Base-by-base conservation (phyloP, 1,284 basidiomycete genomes). In the Puccinia horiana region DNA sequence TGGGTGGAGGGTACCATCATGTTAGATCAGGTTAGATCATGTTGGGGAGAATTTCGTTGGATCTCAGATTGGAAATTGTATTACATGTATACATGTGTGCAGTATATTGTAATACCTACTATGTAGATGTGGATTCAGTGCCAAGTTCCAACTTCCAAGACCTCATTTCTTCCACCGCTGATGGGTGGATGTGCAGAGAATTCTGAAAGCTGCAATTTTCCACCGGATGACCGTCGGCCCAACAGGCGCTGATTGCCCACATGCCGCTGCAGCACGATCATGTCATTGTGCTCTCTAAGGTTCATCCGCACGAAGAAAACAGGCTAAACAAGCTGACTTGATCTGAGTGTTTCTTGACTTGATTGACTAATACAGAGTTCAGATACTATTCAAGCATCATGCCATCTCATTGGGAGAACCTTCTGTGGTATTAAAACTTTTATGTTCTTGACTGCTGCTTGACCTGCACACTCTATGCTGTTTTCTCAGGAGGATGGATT, bases 201-300 rank as follows among this genome's bases (percentile, higher is more conserved):
- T n/a, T n/a, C n/a, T n/a, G n/a, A n/a, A n/a, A n/a, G n/a, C n/a
- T n/a, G n/a, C n/a, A n/a, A n/a, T n/a, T n/a, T n/a, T n/a, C n/a
- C n/a, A n/a, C n/a, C n/a, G n/a, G n/a, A n/a, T n/a, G n/a, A n/a
- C n/a, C n/a, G n/a, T n/a, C n/a, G n/a, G n/a, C n/a, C 44, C 16
- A 44, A 16, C 44, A 8, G 16, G 6, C 16, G 44, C 44, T 8
- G 44, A 23, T 20, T 52, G 49, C 20, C 4, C 49, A 4, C 11
- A 52, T 63, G 32, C 26, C 61, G 16, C 2, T 37, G 14, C 29
- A 20, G 29, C 18, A 37, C 9, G 23, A 35, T 63, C 61, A 37
- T 63, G 32, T 42, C 40, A 67, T 42, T 42, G 63, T 67, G 63
- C 63, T 67, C 63, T 40, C 40, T 42, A 67, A 67, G 63, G 35